These are phyloP conservation scores for Kodamaea kakaduensis DNA, from an alignment of 805 yeast genomes.

Conservation along the genomic window DNA sequence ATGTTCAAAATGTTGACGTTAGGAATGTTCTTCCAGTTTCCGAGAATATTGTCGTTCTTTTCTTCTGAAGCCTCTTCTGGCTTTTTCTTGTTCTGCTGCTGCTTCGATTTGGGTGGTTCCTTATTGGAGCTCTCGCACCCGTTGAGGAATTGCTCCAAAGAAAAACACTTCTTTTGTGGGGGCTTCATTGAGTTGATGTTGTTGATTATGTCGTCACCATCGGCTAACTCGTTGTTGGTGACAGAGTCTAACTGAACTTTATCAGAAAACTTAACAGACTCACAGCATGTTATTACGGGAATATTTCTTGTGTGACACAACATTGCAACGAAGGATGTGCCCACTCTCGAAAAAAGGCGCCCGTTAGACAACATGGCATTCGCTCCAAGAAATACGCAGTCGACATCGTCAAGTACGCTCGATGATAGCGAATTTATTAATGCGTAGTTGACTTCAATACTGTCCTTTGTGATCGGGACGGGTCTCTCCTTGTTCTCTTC, in stretches of 20 bases:
- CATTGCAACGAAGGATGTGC: conserved; percentile 92
- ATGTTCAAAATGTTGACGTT: conserved; percentile 73
- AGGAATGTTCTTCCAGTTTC: conserved; percentile 61
- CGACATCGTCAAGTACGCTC: conserved; percentile 79
- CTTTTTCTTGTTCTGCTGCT: conserved; percentile 16
- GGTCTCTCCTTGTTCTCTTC: conserved; percentile 17
- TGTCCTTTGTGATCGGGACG: conserved; percentile 38
- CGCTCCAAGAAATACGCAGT: conserved; percentile 90
- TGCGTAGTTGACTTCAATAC: conserved; percentile 74
- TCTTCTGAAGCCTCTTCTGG: conserved; percentile 15
- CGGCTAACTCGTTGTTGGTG: conserved; percentile 86
- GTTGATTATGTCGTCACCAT: conserved; percentile 63
- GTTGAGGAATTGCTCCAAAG: conserved; percentile 59
- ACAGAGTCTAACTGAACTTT: conserved; percentile 96
- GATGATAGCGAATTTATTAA: conserved; percentile 70
- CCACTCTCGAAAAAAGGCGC: conserved; percentile 86
- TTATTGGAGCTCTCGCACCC: conserved; percentile 34
- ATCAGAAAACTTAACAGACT: conserved; percentile 89
- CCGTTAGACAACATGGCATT: conserved; percentile 97
- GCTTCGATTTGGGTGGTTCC: conserved; percentile 15
- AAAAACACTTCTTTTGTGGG: conserved; percentile 54
- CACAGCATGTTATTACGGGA: conserved; percentile 95
- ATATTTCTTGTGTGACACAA: conserved; percentile 82
- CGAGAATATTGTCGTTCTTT: conserved; percentile 41
- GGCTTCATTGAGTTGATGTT: conserved; percentile 47